Conservation (phyloP, 192 early-diverging fungal genomes). For the Haplosporangium gracile region DNA sequence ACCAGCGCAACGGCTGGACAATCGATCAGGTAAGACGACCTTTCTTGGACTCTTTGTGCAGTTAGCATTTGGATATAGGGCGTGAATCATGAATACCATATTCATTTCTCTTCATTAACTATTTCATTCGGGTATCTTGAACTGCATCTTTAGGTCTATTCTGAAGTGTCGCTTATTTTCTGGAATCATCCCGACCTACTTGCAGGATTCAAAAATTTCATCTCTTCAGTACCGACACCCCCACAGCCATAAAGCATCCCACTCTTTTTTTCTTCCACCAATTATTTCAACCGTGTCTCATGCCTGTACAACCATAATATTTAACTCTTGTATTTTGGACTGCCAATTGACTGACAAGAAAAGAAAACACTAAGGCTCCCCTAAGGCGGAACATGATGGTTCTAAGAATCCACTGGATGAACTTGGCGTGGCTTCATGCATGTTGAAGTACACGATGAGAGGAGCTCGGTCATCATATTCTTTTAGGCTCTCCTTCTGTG, state of each 20-base stretch:
- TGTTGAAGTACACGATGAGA: too few species aligned
- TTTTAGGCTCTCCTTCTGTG: too few species aligned
- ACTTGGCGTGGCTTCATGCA: too few species aligned
- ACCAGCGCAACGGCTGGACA: slow-evolving; percentile 50
- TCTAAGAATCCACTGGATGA: too few species aligned
- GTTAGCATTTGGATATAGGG: neutral
- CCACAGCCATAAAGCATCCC: slow-evolving; percentile 4
- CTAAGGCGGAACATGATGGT: too few species aligned
- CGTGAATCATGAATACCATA: neutral
- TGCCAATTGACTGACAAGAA: too few species aligned
- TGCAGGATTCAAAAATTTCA: slow-evolving; percentile 51
- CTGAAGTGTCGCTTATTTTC: slow-evolving; percentile 55
- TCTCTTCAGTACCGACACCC: slow-evolving; percentile 33
- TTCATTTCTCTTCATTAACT: neutral
- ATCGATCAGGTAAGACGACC: slow-evolving; percentile 36
- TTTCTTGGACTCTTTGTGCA: neutral
- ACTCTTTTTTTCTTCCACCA: neutral
- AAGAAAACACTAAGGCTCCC: too few species aligned
- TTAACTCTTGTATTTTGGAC: too few species aligned
- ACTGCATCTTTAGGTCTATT: slow-evolving; percentile 35
- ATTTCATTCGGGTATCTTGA: too few species aligned
- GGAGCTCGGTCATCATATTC: too few species aligned
- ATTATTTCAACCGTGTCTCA: neutral
- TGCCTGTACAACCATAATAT: too few species aligned
- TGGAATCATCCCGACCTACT: slow-evolving; percentile 54